Base-by-base conservation (phyloP, 805 yeast species). In the Myxozyma neglecta region DNA sequence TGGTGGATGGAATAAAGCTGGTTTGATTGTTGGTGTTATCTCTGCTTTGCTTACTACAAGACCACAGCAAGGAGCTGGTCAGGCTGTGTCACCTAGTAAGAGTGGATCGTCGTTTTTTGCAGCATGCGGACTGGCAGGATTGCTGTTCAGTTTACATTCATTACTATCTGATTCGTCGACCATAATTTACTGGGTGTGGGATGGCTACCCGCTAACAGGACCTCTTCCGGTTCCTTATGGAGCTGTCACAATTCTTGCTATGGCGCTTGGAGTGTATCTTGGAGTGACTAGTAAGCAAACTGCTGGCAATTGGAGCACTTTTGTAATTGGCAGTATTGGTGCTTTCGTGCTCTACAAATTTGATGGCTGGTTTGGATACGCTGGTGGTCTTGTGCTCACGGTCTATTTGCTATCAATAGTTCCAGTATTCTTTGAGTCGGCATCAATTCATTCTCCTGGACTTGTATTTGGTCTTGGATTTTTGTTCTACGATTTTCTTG, bases 171-270 rank as follows among this genome's bases (percentile, higher is more conserved):
- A 94, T 72, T 82, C 97, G 0, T 86, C 96, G 1, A 88, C 94
- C 9, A 80, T 93, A 47, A 88, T 90, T n/a, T 79, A 86, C 51
- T 94, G 97, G 97, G 84, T 85, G n/a, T 94, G 98, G 98, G 88
- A 86, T 64, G 99, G 99, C 0, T 93, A 81, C 73, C 96, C 96
- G 46, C 79, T 89, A n/a, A 76, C 77, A 3, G 96, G 96, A 0
- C 97, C 97, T 10, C 81, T 88, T 3, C 96, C 97, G 11, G 84
- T 91, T 49, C 90, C 96, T 36, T 90, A 90, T 68, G 93, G 96
- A 52, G 81, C 87, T 8, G 60, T 75, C 10, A 83, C 89, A 32
- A 81, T 92, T 63, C 71, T 77, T 10, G 82, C 84, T 6, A 80
- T 88, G 79, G 74, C 82, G 11, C 53, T 80, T 2, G 97, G 96